A percentile compares a stretch with the other conserved stretches of the same genome.
phyloP scores from a whole-genome alignment of 306 rosid species.

The Senna tora region DNA sequence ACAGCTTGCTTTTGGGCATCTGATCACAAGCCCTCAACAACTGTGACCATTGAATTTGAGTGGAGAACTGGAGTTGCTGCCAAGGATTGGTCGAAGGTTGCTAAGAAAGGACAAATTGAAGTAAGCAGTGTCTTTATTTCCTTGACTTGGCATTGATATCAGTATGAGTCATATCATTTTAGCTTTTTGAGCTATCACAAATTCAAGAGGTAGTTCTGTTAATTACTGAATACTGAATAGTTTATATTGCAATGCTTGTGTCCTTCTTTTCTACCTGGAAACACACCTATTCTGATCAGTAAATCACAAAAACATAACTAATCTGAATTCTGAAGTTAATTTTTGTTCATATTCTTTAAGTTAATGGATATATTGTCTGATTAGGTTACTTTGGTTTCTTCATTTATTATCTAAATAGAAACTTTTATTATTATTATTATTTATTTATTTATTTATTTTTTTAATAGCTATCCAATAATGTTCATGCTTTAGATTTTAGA shows the following conservation, averaged over 20 bases:
- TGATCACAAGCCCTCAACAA: constrained; percentile 45
- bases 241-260: constrained; percentile 5
- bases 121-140: constrained; percentile 50
- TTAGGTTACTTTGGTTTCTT: no score
- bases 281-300: background rate
- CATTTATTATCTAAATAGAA: no score
- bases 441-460: no score
- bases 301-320: background rate
- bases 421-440: no score
- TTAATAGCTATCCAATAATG: background rate
- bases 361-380: no score
- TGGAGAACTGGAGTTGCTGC: constrained; percentile 92
- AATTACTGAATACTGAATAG: background rate
- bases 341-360: background rate
- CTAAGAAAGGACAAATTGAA: constrained; percentile 88
- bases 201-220: background rate
- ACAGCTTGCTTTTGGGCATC: constrained; percentile 73
- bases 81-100: constrained; percentile 91
- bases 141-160: constrained; percentile 9
- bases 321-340: background rate
- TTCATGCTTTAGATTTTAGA: background rate
- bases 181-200: background rate
- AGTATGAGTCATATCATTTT: constrained; percentile 18
- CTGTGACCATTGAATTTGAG: constrained; percentile 69
- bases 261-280: constrained; percentile 15